Percentiles rank a stretch among this genome's conserved stretches.
Evolutionary conservation across 371 early-diverging fungal genomes (phyloP).

Genomic region (Saksenaea oblongispora): DNA sequence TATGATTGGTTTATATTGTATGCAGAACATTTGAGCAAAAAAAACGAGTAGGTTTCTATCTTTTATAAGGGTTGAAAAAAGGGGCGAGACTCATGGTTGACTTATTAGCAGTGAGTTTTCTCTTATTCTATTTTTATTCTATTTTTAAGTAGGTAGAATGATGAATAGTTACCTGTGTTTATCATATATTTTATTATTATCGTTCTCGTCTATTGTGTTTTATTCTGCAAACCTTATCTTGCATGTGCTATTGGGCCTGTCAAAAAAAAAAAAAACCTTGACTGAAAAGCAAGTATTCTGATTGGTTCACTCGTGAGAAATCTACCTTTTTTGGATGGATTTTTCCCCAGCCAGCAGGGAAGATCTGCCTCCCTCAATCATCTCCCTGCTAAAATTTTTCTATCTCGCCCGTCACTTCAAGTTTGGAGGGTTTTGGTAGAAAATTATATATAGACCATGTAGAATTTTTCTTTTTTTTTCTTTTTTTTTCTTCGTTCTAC

Average conservation of each 20-base stretch:
- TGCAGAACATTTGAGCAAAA: too few species aligned
- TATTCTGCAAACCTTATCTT: slow-evolving; percentile 2
- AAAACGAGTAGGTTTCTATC: too few species aligned
- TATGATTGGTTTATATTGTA: too few species aligned
- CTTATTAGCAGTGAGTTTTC: too few species aligned
- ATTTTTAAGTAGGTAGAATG: neutral
- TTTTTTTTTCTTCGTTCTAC: neutral
- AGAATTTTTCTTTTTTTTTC: neutral
- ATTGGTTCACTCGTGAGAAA: slow-evolving; percentile 11
- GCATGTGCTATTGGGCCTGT: slow-evolving; percentile 1
- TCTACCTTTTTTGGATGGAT: neutral
- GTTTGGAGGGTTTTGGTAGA: neutral
- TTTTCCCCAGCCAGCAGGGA: neutral
- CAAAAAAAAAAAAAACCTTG: neutral
- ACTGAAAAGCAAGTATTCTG: neutral
- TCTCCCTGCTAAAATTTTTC: neutral
- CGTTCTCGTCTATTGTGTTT: neutral
- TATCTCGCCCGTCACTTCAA: neutral
- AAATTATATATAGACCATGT: neutral
- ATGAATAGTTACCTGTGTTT: neutral
- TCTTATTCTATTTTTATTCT: too few species aligned
- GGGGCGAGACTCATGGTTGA: too few species aligned
- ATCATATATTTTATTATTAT: neutral
- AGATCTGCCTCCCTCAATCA: neutral
- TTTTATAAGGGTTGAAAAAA: too few species aligned